phyloP scores from a whole-genome alignment of 164 flowering plant species.

The Protea cynaroides region DNA sequence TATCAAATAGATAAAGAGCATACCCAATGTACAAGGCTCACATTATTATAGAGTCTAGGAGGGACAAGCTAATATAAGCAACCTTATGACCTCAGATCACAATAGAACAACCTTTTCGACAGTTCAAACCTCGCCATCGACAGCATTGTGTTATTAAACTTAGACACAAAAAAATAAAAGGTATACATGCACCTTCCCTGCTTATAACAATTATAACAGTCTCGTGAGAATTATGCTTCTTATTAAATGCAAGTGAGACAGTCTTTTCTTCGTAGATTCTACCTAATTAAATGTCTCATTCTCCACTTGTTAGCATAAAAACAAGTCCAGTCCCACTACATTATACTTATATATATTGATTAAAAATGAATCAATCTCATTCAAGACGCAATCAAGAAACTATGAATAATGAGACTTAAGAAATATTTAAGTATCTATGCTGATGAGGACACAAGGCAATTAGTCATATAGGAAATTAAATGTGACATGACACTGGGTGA shows the following conservation, averaged over 20 bases:
- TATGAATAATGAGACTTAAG: not conserved
- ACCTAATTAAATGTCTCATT: slow-evolving; percentile 11
- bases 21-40: no score
- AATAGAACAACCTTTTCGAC: no score
- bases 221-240: not conserved
- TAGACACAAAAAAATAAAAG: slow-evolving; percentile 17
- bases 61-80: no score
- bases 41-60: no score
- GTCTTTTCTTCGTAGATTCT: slow-evolving; percentile 12
- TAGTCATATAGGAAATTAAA: not conserved
- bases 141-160: not conserved
- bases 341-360: no score
- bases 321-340: no score
- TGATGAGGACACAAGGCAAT: not conserved
- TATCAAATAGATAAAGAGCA: no score
- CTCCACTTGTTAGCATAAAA: slow-evolving; percentile 7
- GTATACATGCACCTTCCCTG: slow-evolving; percentile 5
- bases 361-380: not conserved
- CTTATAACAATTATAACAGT: slow-evolving; percentile 5
- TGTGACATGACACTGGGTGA: slow-evolving; percentile 5
- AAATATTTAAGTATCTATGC: not conserved
- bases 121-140: no score
- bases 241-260: slow-evolving; percentile 2
- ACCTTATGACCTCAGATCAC: no score
- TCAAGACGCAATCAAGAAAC: not conserved